A percentile compares a stretch with the other conserved stretches of the same genome.
phyloP scores from a whole-genome alignment of 345 rosid genomes.

The Passiflora organensis region DNA sequence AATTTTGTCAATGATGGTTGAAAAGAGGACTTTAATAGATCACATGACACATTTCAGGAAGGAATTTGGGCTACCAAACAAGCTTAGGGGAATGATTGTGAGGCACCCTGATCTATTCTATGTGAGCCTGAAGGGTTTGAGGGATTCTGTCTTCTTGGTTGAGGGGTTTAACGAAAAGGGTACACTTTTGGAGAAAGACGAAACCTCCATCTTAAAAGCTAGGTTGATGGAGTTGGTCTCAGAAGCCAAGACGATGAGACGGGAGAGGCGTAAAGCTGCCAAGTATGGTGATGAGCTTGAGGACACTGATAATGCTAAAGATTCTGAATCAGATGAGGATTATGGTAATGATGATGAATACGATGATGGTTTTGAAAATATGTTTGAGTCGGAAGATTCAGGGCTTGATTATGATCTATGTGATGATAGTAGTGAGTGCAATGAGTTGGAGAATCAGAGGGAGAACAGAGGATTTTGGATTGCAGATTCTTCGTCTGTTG shows the following conservation, averaged over 20 bases:
- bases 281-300: constrained; percentile 4
- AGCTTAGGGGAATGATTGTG: constrained; percentile 61
- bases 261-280: constrained; percentile 42
- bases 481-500: constrained; percentile 24
- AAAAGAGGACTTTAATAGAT: constrained; percentile 70
- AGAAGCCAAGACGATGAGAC: constrained; percentile 65
- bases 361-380: constrained; percentile 67
- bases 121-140: constrained; percentile 68
- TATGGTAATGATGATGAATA: constrained; percentile 30
- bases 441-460: constrained; percentile 14
- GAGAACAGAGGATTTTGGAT: constrained; percentile 49
- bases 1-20: constrained; percentile 62
- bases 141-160: constrained; percentile 68
- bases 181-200: constrained; percentile 54
- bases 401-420: constrained; percentile 45
- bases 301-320: constrained; percentile 3
- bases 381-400: constrained; percentile 54
- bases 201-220: constrained; percentile 40
- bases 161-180: constrained; percentile 72
- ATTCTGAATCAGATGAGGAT: neutral
- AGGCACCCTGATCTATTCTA: constrained; percentile 89
- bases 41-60: constrained; percentile 88
- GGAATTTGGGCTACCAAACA: constrained; percentile 65
- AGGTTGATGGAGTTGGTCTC: constrained; percentile 52
- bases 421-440: constrained; percentile 19